These are phyloP conservation scores for Phytophthora kernoviae DNA, from an alignment of 352 stramenopile genomes.

Conservation along the genomic window DNA sequence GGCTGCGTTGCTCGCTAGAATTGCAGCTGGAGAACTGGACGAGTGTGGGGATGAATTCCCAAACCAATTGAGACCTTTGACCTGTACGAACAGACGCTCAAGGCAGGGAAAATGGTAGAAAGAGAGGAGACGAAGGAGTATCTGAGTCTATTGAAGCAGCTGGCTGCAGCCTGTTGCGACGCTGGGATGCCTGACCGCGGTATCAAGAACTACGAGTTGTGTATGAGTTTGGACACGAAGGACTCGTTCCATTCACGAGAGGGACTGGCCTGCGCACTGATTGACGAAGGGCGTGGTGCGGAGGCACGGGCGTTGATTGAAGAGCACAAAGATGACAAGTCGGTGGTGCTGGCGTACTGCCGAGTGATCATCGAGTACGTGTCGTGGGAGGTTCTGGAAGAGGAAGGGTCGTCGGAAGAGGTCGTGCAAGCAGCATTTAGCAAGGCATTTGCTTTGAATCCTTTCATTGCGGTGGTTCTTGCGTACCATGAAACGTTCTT, in stretches of 20 bases:
- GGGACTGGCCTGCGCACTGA: constrained; percentile 71
- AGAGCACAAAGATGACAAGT: constrained; percentile 52
- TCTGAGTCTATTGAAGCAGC: constrained; percentile 63
- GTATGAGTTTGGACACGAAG: constrained; percentile 73
- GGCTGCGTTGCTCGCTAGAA: constrained; percentile 72
- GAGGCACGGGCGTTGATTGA: constrained; percentile 78
- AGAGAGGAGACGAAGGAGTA: constrained; percentile 74
- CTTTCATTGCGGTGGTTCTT: constrained; percentile 86
- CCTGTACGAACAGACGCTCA: constrained; percentile 62
- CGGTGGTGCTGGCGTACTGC: constrained; percentile 81
- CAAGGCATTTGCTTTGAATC: constrained; percentile 76
- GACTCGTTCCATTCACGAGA: constrained; percentile 70
- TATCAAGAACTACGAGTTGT: constrained; percentile 84
- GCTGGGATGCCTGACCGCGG: constrained; percentile 74
- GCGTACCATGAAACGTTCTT: constrained; percentile 81
- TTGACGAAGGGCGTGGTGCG: constrained; percentile 79
- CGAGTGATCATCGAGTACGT: constrained; percentile 88
- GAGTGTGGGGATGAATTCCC: constrained; percentile 75
- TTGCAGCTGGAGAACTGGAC: constrained; percentile 79
- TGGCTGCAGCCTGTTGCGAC: constrained; percentile 73
- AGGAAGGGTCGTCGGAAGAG: constrained; percentile 77
- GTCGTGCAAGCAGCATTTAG: constrained; percentile 73
- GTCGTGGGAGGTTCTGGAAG: constrained; percentile 88
- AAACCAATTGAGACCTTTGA: constrained; percentile 80
- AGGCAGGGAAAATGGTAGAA: constrained; percentile 58